A percentile compares a stretch with the other conserved stretches of the same genome.
Conservation (phyloP, 208 protist genomes). For the Wallacemonas sp. region DNA sequence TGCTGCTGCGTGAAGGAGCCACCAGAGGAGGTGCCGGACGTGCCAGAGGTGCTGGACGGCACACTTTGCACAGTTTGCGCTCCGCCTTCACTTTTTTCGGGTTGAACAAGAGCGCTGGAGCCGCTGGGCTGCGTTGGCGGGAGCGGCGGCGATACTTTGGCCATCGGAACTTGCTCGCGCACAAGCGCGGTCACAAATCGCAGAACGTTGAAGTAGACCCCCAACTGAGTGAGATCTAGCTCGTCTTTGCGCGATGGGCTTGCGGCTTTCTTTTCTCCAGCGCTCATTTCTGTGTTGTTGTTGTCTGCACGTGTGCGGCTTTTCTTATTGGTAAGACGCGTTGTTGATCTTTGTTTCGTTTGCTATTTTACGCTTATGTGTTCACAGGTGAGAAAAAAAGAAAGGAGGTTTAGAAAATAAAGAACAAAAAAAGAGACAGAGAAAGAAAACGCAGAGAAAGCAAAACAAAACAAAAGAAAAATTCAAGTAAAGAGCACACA, state of each 20-base stretch:
- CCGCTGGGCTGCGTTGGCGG: no score
- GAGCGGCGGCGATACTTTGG: no score
- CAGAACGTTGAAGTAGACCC: constrained; percentile 54
- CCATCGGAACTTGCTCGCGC: neutral
- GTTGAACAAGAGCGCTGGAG: no score
- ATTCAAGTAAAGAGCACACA: neutral
- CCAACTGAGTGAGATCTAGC: constrained; percentile 12
- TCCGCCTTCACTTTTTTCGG: no score
- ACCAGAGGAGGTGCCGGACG: neutral
- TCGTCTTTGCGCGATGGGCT: neutral
- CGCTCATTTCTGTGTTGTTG: neutral
- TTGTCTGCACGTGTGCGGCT: neutral
- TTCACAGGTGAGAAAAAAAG: neutral
- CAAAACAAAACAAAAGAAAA: neutral
- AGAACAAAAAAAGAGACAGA: neutral
- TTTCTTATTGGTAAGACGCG: neutral
- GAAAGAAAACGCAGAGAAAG: neutral
- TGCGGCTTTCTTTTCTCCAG: neutral
- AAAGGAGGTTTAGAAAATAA: no score
- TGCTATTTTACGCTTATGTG: no score
- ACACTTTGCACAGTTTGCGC: no score
- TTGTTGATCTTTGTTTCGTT: neutral
- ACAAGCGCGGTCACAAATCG: constrained; percentile 45
- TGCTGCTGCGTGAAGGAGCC: neutral
- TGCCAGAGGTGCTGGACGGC: neutral